Conservation (phyloP, 805 yeast species). For the Yamadazyma ubonensis region DNA sequence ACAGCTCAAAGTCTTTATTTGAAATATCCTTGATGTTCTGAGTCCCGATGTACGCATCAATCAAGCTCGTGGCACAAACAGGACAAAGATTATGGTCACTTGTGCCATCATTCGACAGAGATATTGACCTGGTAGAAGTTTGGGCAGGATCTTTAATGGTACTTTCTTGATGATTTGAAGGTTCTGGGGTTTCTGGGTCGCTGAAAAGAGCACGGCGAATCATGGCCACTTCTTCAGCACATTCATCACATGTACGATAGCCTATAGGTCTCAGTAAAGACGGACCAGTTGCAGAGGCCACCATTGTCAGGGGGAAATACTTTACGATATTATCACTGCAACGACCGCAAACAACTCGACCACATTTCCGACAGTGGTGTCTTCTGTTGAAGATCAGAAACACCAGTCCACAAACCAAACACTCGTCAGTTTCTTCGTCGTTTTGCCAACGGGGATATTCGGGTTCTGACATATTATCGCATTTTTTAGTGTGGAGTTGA, state of each 20-base stretch:
- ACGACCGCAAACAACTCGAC: conserved; percentile 68
- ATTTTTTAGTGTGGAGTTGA: not conserved
- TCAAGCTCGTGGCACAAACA: conserved; percentile 36
- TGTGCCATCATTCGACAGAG: conserved; percentile 23
- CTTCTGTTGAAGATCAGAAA: conserved; percentile 67
- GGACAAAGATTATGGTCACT: conserved; percentile 41
- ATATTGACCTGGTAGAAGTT: conserved; percentile 15
- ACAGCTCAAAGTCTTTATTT: conserved; percentile 33
- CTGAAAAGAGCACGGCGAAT: conserved; percentile 39
- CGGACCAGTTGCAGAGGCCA: conserved; percentile 58
- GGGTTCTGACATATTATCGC: not conserved
- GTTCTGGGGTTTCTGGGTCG: not conserved
- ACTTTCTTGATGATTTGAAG: not conserved
- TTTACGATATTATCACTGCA: conserved; percentile 57
- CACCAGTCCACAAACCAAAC: conserved; percentile 52
- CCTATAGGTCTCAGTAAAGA: conserved; percentile 53
- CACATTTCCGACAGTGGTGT: conserved; percentile 85
- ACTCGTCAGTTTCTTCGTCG: conserved; percentile 51
- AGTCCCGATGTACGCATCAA: conserved; percentile 20
- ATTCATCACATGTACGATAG: conserved; percentile 74
- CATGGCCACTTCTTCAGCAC: conserved; percentile 62
- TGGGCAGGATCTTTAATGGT: not conserved
- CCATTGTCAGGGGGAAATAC: conserved; percentile 59
- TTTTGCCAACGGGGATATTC: conserved; percentile 57
- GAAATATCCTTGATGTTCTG: conserved; percentile 14